Base-by-base conservation (phyloP, 108 stramenopile genomes). In the Mediolabrus comicus region DNA sequence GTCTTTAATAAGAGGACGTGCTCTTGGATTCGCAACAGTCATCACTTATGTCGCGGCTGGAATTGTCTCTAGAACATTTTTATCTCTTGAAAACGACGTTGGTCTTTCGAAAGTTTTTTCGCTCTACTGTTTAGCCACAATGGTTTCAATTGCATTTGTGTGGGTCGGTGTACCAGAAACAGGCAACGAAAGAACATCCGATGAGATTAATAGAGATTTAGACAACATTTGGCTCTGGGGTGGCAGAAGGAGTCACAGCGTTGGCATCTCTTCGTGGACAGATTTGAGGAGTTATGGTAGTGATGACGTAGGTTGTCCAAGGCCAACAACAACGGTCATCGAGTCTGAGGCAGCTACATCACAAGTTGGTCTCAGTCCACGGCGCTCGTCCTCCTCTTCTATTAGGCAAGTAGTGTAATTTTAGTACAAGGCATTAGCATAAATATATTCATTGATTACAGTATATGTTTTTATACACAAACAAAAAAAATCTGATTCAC, bases 101-200 rank as follows among this genome's bases (percentile, higher is more conserved):
- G 87, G 87, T 14, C 51, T 78, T 4, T 68, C 74, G 6, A 51
- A 38, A 54, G 72, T 77, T 14, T 88, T 91, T 79, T 59, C 59
- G 14, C 57, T 86, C 2, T 91, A 87, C 52, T 69, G 71, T n/a
- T 19, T 78, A 26, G 49, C 86, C 11, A 80, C 85, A 2, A 39
- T 74, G 14, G 4, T 69, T 19, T 82, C 87, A 53, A 62, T 83
- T 26, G 30, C 82, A 5, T 88, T 91, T 74, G 87, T 80, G 3
- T 76, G 57, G 41, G 26, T 84, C 25, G 87, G 79, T 11, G 69
- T 91, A 28, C 90, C 90, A 4, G 90, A 91, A 57, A 91, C 90
- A 11, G 70, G 70, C 25, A 80, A 77, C 9, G 86, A 54, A 55
- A 91, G 85, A 60, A 36, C 56, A 4, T 59, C 70, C 0, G 66